Percentiles rank a stretch among this genome's conserved stretches.
Conservation (phyloP, 768 basidiomycete genomes). For the Lepiota brunneoincarnata region DNA sequence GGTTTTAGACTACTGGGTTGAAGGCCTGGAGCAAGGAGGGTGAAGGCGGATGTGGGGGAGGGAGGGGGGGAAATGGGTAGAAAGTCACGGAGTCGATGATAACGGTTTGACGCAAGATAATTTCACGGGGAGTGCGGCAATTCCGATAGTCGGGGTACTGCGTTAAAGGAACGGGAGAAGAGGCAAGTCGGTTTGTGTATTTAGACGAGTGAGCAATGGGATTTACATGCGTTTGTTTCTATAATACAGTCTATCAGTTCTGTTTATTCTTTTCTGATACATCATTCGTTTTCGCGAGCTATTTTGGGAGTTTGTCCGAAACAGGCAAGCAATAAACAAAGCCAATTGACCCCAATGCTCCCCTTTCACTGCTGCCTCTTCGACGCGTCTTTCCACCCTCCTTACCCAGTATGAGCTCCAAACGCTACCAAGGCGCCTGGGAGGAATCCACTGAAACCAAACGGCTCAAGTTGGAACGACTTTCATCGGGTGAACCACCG, state of each 20-base stretch:
- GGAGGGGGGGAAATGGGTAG: conserved; percentile 50
- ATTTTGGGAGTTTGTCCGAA: neutral
- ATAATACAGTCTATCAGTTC: no score
- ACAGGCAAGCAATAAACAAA: conserved; percentile 7
- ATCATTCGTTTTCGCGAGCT: no score
- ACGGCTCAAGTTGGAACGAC: neutral
- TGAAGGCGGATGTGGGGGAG: conserved; percentile 54
- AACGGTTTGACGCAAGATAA: conserved; percentile 48
- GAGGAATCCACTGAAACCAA: neutral
- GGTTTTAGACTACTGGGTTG: no score
- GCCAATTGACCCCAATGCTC: conserved; percentile 1
- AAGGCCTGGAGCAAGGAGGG: no score
- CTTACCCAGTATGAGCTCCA: neutral
- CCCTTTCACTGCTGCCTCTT: neutral
- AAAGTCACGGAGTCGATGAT: conserved; percentile 52
- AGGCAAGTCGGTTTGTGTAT: conserved; percentile 63
- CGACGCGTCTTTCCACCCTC: conserved; percentile 2
- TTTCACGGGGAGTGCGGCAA: conserved; percentile 45
- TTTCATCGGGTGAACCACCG: neutral
- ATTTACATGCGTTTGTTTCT: conserved; percentile 8
- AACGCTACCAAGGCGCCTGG: neutral
- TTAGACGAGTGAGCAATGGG: conserved; percentile 9
- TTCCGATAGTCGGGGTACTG: conserved; percentile 68
- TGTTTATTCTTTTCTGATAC: no score
- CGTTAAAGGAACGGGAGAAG: conserved; percentile 42